Evolutionary conservation across 1,139 yeast genomes (phyloP).

Genomic region (Candida pseudoviswanathii): DNA sequence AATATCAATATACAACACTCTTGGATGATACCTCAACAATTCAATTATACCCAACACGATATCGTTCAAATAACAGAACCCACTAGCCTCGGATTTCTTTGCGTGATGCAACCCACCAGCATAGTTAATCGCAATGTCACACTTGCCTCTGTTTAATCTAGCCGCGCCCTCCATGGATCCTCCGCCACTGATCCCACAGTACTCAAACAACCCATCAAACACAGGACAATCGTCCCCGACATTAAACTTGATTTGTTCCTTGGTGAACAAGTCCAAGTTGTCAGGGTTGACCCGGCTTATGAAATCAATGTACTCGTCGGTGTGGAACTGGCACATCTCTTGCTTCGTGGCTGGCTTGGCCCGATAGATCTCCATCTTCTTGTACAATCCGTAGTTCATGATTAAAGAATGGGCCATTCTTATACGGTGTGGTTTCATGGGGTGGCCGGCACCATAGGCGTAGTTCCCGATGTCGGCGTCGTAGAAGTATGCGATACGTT

Average conservation of each 20-base stretch:
- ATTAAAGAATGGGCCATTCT: slow-evolving; percentile 97
- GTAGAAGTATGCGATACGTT: slow-evolving; percentile 50
- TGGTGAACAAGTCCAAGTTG: slow-evolving; percentile 84
- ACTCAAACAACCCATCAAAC: slow-evolving; percentile 91
- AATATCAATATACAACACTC: slow-evolving; percentile 91
- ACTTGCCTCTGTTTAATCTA: slow-evolving; percentile 77
- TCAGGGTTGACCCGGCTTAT: slow-evolving; percentile 93
- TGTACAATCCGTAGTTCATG: slow-evolving; percentile 96
- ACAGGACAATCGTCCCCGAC: slow-evolving; percentile 99
- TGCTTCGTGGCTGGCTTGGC: slow-evolving; percentile 98
- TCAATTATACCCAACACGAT: slow-evolving; percentile 88
- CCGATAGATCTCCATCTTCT: slow-evolving; percentile 94
- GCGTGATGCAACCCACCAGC: slow-evolving; percentile 98
- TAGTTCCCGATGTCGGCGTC: slow-evolving; percentile 93
- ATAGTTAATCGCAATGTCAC: slow-evolving; percentile 96
- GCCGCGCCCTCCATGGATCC: slow-evolving; percentile 93
- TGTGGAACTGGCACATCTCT: slow-evolving; percentile 98
- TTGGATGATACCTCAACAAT: slow-evolving; percentile 80
- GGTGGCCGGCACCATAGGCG: slow-evolving; percentile 98
- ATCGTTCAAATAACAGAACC: slow-evolving; percentile 94
- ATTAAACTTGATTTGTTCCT: slow-evolving; percentile 92
- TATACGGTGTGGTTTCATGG: slow-evolving; percentile 98
- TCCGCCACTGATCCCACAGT: slow-evolving; percentile 85
- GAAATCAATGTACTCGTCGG: slow-evolving; percentile 96
- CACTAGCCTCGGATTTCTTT: slow-evolving; percentile 90